Conservation (phyloP, 1,284 basidiomycete genomes). For the Naganishia cerealis region DNA sequence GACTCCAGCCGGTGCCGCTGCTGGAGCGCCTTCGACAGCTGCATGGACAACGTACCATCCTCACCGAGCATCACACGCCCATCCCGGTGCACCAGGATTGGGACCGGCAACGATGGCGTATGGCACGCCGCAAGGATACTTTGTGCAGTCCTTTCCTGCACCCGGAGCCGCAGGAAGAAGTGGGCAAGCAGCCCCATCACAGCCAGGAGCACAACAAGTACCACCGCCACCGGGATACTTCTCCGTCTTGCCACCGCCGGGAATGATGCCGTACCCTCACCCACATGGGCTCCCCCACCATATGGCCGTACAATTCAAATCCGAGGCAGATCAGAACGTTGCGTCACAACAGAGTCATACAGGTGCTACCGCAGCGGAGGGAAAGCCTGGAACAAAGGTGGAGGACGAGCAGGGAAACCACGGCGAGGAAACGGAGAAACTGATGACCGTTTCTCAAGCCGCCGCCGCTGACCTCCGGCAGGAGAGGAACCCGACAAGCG, state of each 20-base stretch:
- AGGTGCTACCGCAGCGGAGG: not conserved
- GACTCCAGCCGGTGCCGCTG: not conserved
- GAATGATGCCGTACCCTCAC: constrained; percentile 22
- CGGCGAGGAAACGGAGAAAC: not conserved
- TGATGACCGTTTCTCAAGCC: not conserved
- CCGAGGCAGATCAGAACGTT: not conserved
- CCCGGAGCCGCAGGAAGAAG: not conserved
- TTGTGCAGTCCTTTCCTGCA: constrained; percentile 1
- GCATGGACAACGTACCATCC: constrained; percentile 26
- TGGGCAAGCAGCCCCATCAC: not conserved
- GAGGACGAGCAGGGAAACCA: not conserved
- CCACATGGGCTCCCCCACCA: constrained; percentile 5
- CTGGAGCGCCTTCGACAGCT: not conserved
- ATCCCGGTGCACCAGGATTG: constrained; percentile 8
- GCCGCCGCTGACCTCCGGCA: not conserved
- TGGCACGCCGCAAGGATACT: constrained; percentile 11
- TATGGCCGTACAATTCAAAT: not conserved
- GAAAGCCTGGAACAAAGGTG: constrained; percentile 1
- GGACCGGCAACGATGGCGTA: constrained; percentile 4
- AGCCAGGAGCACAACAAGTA: not conserved
- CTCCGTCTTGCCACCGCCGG: constrained; percentile 3
- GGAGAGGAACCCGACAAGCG: not conserved
- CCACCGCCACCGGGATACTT: not conserved
- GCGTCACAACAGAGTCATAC: not conserved
- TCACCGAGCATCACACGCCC: constrained; percentile 18